Base-by-base conservation (phyloP, 129 eudicot genomes). In the Flaveria brownii region DNA sequence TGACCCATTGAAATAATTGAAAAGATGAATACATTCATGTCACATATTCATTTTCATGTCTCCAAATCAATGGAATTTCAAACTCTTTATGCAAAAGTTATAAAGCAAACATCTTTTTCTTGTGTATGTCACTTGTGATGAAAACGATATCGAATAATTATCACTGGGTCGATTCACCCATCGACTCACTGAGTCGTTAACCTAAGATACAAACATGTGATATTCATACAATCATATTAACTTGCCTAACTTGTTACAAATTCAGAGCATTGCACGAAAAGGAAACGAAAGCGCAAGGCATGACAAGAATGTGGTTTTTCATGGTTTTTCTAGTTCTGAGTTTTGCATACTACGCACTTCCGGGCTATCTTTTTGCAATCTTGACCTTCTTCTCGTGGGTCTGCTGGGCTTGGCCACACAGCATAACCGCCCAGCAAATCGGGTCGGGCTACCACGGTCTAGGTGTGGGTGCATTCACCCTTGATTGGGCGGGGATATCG, bases 401-500 rank as follows among this genome's bases (percentile, higher is more conserved):
- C 22, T 20, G 22, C 22, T 20, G 22, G 22, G 22, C 22, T 20
- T 20, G 98, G 98, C 98, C 98, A 10, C 77, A 83, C 20, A 94
- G 92, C 72, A 91, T 94, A 78, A 94, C 97, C 0, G 97, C 97
- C 0, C 97, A 91, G 65, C 98, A 91, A 75, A 83, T 94, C 16
- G 98, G 98, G 51, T 91, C 97, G 1, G 97, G 97, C 16, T 87
- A 87, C 80, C 87, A 94, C 69, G 98, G 98, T 18, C 84, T 94
- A 1, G 97, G 98, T 4, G 71, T 94, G 66, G 98, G 98, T 9
- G 97, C 98, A 54, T 94, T 94, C 86, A 91, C 96, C 57, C 86
- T 94, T 6, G 97, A 94, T 30, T 94, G 97, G 98, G 98, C 97
- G 9, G 98, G 98, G 12, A 94, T 94, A 52, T 84, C 93, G 0